phyloP scores from a whole-genome alignment of 257 asterid genomes.

The Solanum verrucosum region DNA sequence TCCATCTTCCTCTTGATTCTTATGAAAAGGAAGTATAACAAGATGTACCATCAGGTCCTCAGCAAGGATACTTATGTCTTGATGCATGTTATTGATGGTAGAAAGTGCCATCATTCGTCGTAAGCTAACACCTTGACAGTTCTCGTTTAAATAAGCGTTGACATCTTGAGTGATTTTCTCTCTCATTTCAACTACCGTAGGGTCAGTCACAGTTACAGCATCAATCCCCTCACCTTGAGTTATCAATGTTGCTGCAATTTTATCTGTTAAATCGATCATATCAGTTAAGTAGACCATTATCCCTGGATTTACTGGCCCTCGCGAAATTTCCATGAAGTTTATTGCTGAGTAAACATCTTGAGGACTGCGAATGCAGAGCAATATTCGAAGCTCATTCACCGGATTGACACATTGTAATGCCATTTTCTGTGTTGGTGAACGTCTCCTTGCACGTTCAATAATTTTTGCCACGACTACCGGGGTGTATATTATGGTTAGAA shows the following conservation, averaged over 20 bases:
- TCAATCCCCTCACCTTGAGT: conserved; percentile 35
- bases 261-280: conserved; percentile 70
- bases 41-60: conserved; percentile 64
- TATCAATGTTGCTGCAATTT: conserved; percentile 57
- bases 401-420: conserved; percentile 74
- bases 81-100: conserved; percentile 61
- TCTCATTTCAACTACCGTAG: conserved; percentile 49
- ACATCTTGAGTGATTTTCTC: conserved; percentile 36
- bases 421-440: conserved; percentile 74
- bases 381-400: conserved; percentile 43
- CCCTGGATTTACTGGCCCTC: conserved; percentile 67
- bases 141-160: conserved; percentile 23
- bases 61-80: conserved; percentile 69
- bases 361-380: conserved; percentile 51
- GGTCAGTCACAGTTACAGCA: conserved; percentile 58
- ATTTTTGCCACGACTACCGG: conserved; percentile 62
- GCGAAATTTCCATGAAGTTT: conserved; percentile 59
- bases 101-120: conserved; percentile 73
- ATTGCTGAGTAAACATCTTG: conserved; percentile 41
- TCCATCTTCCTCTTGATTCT: conserved; percentile 62
- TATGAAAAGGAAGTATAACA: conserved; percentile 72
- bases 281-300: conserved; percentile 60
- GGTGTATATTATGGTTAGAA: conserved; percentile 53
- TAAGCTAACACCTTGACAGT: conserved; percentile 46
- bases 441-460: conserved; percentile 70